These are phyloP conservation scores for Apiospora malaysiana DNA, from an alignment of 2,329 filamentous ascomycete genomes.

Conservation along the genomic window DNA sequence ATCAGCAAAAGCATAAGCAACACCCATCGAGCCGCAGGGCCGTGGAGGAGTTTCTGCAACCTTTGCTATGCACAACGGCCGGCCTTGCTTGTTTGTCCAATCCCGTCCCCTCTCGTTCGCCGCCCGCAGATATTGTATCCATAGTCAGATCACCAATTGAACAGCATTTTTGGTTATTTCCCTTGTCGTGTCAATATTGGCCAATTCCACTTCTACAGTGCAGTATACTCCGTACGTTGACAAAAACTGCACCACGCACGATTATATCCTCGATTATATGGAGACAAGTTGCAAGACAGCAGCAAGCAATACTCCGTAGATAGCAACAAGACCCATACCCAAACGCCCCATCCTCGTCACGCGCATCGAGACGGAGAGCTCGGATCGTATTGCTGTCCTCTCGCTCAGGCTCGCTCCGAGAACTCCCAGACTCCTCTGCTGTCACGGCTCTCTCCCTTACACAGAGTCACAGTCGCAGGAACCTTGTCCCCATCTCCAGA, in stretches of 20 bases:
- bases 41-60: constrained; percentile 10
- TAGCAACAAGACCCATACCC: background rate
- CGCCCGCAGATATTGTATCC: background rate
- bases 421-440: too few relatives aligned
- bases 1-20: constrained; percentile 12
- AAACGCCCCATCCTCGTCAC: background rate
- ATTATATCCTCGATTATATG: constrained; percentile 16
- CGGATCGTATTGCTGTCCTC: constrained; percentile 15
- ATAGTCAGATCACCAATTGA: constrained; percentile 17
- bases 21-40: background rate
- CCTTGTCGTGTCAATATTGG: background rate
- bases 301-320: background rate
- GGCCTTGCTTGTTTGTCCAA: constrained; percentile 19
- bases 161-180: constrained; percentile 10
- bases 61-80: background rate
- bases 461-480: background rate
- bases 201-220: constrained; percentile 1
- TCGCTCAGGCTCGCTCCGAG: background rate
- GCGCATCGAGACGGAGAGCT: constrained; percentile 13
- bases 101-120: constrained; percentile 20
- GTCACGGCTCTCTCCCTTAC: background rate
- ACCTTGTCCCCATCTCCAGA: constrained; percentile 7
- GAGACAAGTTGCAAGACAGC: background rate
- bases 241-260: background rate
- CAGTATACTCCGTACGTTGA: background rate